Percentiles rank a stretch among this genome's conserved stretches.
Evolutionary conservation across 345 rosid species (phyloP).

Genomic region (Clausena lansium): DNA sequence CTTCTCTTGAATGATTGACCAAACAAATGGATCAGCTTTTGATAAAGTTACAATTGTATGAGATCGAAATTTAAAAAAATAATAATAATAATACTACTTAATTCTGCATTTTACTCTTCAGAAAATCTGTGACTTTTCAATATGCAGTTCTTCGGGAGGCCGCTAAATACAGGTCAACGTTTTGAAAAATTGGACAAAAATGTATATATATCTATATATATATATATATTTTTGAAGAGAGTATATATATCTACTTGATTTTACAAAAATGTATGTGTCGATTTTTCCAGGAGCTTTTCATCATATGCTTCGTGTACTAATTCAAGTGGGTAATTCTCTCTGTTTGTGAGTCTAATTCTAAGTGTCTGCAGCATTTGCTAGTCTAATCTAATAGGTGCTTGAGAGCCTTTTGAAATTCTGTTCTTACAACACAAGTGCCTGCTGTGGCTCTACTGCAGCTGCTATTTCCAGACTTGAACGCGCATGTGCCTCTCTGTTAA

Average conservation of each 20-base stretch:
- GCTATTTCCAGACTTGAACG: constrained; percentile 27
- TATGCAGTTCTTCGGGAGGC: too few relatives aligned
- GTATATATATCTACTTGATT: too few relatives aligned
- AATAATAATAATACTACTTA: too few relatives aligned
- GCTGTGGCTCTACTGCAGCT: constrained; percentile 28
- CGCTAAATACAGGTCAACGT: too few relatives aligned
- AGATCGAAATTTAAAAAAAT: background rate
- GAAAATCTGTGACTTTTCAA: too few relatives aligned
- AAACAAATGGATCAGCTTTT: background rate
- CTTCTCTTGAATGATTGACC: background rate
- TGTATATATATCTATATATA: too few relatives aligned
- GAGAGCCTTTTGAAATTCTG: constrained; percentile 24
- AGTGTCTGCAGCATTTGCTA: background rate
- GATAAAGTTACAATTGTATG: background rate
- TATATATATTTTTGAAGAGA: too few relatives aligned
- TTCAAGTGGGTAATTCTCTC: constrained; percentile 37
- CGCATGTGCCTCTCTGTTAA: constrained; percentile 26
- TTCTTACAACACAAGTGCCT: constrained; percentile 26
- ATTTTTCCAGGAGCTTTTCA: too few relatives aligned
- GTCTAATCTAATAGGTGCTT: constrained; percentile 14
- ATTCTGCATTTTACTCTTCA: background rate
- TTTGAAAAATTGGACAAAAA: too few relatives aligned
- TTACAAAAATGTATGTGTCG: too few relatives aligned
- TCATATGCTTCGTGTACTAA: constrained; percentile 39
- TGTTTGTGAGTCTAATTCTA: constrained; percentile 2